A percentile compares a stretch with the other conserved stretches of the same genome.
Conservation (phyloP, 2,329 filamentous ascomycete species). For the Cercospora berteroae region DNA sequence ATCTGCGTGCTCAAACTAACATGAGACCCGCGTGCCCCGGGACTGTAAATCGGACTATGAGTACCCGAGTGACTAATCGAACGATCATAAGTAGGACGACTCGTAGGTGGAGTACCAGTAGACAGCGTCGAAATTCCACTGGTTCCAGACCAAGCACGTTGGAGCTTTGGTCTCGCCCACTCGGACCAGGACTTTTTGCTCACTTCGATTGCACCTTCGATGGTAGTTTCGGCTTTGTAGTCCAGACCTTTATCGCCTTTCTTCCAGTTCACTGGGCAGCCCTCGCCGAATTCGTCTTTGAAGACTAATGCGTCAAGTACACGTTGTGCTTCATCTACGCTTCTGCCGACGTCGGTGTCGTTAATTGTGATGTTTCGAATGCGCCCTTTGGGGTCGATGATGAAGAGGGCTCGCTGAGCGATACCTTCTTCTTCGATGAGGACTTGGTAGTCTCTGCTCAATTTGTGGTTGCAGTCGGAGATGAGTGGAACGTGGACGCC, state of each 20-base stretch:
- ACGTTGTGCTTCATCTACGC: slow-evolving; percentile 63
- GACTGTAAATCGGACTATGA: slow-evolving; percentile 27
- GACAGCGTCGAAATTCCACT: slow-evolving; percentile 23
- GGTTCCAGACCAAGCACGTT: slow-evolving; percentile 33
- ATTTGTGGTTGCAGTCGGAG: slow-evolving; percentile 60
- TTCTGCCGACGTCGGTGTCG: slow-evolving; percentile 63
- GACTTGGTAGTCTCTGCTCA: slow-evolving; percentile 62
- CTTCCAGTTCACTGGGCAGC: slow-evolving; percentile 39
- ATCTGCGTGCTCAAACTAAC: slow-evolving; percentile 23
- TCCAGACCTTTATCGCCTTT: slow-evolving; percentile 35
- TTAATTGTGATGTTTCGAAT: slow-evolving; percentile 64
- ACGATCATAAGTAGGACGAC: slow-evolving; percentile 2
- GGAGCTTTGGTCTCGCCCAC: slow-evolving; percentile 36
- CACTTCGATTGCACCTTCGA: slow-evolving; percentile 33
- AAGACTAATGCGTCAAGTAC: slow-evolving; percentile 53
- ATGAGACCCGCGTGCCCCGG: slow-evolving; percentile 21
- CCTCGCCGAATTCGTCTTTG: slow-evolving; percentile 45
- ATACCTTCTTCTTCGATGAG: slow-evolving; percentile 63
- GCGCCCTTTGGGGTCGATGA: slow-evolving; percentile 63
- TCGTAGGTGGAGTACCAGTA: slow-evolving; percentile 10
- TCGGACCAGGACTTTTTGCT: slow-evolving; percentile 34
- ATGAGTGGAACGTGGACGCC: slow-evolving; percentile 61
- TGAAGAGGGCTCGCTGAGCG: slow-evolving; percentile 62
- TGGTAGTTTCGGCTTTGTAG: slow-evolving; percentile 25
- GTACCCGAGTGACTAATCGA: slow-evolving; percentile 17